Evolutionary conservation across 2,329 filamentous ascomycete species (phyloP).

Genomic region (Bipolaris cookei): DNA sequence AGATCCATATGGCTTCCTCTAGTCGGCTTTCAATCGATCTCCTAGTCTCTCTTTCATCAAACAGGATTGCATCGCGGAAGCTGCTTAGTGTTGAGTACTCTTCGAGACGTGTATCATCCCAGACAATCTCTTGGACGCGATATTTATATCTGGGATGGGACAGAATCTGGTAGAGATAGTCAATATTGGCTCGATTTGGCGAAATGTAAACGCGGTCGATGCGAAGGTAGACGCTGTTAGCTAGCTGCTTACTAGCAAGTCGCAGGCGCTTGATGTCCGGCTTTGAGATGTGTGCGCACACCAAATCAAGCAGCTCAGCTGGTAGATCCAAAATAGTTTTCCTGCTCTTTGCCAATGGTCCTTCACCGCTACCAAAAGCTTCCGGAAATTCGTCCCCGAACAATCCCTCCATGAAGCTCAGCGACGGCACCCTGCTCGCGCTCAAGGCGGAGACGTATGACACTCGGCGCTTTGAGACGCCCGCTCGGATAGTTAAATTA

Average conservation of each 20-base stretch:
- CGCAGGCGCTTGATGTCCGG: conserved; percentile 32
- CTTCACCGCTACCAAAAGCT: conserved; percentile 20
- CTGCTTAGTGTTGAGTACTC: conserved; percentile 22
- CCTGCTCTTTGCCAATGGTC: conserved; percentile 16
- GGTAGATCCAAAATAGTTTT: conserved; percentile 31
- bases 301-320: conserved; percentile 24
- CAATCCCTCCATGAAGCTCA: conserved; percentile 33
- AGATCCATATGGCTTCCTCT: conserved; percentile 11
- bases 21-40: conserved; percentile 18
- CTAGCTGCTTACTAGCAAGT: conserved; percentile 24
- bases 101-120: conserved; percentile 47
- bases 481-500: conserved; percentile 31
- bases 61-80: conserved; percentile 17
- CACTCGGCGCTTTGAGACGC: conserved; percentile 30
- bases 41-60: conserved; percentile 26
- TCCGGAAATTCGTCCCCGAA: conserved; percentile 37
- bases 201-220: conserved; percentile 51
- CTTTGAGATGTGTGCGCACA: conserved; percentile 24
- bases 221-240: conserved; percentile 31
- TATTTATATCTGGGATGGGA: conserved; percentile 44
- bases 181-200: conserved; percentile 50
- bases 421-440: conserved; percentile 29
- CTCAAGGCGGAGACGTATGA: conserved; percentile 22
- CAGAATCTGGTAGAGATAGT: conserved; percentile 48
- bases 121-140: conserved; percentile 50